A percentile compares a stretch with the other conserved stretches of the same genome.
Conservation (phyloP, 257 asterid genomes). For the Lavandula angustifolia region DNA sequence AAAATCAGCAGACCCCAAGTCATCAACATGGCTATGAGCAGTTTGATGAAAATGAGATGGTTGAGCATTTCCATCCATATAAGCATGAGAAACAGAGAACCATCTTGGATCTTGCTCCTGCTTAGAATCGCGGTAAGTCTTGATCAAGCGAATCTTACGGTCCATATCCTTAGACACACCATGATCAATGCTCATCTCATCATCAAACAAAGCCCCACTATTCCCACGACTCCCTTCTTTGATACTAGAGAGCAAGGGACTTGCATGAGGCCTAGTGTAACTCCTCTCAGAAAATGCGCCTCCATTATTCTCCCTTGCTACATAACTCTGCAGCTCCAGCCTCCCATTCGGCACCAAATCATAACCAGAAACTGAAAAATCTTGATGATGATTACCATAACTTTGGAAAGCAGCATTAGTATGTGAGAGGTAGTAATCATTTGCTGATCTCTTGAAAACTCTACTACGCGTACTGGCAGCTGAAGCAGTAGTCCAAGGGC, state of each 20-base stretch:
- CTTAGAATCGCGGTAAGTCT: constrained; percentile 36
- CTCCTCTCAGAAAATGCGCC: constrained; percentile 28
- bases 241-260: constrained; percentile 27
- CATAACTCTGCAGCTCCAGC: constrained; percentile 68
- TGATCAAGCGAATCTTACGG: constrained; percentile 41
- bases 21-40: no score
- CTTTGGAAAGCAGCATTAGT: constrained; percentile 38
- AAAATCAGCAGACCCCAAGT: no score
- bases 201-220: constrained; percentile 38
- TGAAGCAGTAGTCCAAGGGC: constrained; percentile 54
- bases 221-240: constrained; percentile 35
- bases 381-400: constrained; percentile 35
- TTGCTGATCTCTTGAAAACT: constrained; percentile 60
- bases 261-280: constrained; percentile 25
- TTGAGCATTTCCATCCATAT: constrained; percentile 23
- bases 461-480: constrained; percentile 35
- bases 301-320: constrained; percentile 33
- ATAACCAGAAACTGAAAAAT: constrained; percentile 41
- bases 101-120: constrained; percentile 41
- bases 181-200: constrained; percentile 41
- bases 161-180: constrained; percentile 40
- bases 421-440: constrained; percentile 58
- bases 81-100: constrained; percentile 55
- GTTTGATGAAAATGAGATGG: constrained; percentile 20
- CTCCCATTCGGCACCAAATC: constrained; percentile 42